Base-by-base conservation (phyloP, 2,329 filamentous ascomycete genomes). In the Elsinoe batatas region DNA sequence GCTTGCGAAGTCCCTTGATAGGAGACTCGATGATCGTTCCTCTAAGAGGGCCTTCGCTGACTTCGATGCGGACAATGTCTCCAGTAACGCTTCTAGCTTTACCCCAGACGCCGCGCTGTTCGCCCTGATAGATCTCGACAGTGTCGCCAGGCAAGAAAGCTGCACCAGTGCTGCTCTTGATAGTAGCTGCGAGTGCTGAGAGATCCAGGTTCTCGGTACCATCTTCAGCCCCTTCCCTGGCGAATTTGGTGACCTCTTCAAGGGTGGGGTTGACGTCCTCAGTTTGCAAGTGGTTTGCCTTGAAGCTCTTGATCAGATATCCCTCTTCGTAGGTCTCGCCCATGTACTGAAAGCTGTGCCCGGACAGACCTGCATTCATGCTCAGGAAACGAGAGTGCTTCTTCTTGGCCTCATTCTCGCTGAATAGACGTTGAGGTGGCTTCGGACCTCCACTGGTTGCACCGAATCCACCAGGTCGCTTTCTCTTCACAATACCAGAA, bases 161-260 rank as follows among this genome's bases (percentile, higher is more conserved):
- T 33, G 91, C 85, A 7, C 84, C 82, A 58, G 87, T 87, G 62
- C 83, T 87, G 58, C 88, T 87, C 67, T 95, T 95, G 54, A 97
- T 76, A 61, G 89, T 95, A 49, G 90, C 87, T 7, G 91, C 90
- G 54, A 98, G 78, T 1, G 91, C 90, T 64, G 91, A 87, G 42
- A 98, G 79, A 72, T 98, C 93, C 35, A 98, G 79, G 61, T 94
- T 95, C 64, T 95, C 90, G 0, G 89, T 91, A 15, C 93, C 93
- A 67, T 97, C 93, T 61, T 95, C 91, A 15, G 84, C 85, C 8
- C 88, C 87, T 30, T 58, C 57, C 26, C 87, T 85, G 13, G 91
- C 87, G 68, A 98, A 97, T 65, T 84, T 87, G n/a, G 91, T 95
- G 46, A 97, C 88, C 69, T 98, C 93, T 67, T 97, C 93, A 26